Evolutionary conservation across 2,329 filamentous ascomycete species (phyloP), one percentile per base, ranked within the genome.

Genomic region (Colletotrichum endophyticum): DNA sequence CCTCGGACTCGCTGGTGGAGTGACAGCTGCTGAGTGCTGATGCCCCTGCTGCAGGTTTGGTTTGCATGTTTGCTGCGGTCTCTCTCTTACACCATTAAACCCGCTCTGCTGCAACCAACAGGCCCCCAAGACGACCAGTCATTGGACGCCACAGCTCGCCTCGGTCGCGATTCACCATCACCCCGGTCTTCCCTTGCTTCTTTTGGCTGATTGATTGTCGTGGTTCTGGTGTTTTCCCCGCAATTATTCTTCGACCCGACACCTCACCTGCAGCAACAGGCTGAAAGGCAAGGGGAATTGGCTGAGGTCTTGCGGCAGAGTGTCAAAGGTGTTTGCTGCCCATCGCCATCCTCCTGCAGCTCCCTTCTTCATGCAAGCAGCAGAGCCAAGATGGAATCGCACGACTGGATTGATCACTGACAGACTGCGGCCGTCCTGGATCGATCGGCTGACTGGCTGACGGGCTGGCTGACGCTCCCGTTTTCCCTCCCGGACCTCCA

Each of bases 61-160:
- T 61, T 56, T 25, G 39, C 27, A 28, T 56, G 27, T 67, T 67
- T 67, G 39, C 44, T 32, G 44, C 4, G 64, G 44, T 16, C 34
- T 53, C n/a, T 53, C 27, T 56, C 11, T 12, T 16, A 36, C 66
- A 68, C 53, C 36, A 49, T 9, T 32, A 13, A n/a, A 59, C 59
- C 44, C 30, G 49, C 49, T n/a, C 67, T 66, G 28, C 63, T 75
- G 73, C 69, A 67, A 28, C 39, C 30, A 63, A 63, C 36, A 44
- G 13, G 8, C 32, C 19, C 69, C 36, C 9, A 36, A 25, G n/a
- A n/a, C 63, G 62, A 16, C 36, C 62, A 66, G 36, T 19, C 11
- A 67, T 62, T 68, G 69, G 63, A 36, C 69, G 69, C 69, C 69
- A 44, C 69, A 22, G 28, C 72, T 73, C 66, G 32, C 56, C 66